phyloP scores from a whole-genome alignment of 2,329 filamentous ascomycete species.

The Botrytis byssoidea region DNA sequence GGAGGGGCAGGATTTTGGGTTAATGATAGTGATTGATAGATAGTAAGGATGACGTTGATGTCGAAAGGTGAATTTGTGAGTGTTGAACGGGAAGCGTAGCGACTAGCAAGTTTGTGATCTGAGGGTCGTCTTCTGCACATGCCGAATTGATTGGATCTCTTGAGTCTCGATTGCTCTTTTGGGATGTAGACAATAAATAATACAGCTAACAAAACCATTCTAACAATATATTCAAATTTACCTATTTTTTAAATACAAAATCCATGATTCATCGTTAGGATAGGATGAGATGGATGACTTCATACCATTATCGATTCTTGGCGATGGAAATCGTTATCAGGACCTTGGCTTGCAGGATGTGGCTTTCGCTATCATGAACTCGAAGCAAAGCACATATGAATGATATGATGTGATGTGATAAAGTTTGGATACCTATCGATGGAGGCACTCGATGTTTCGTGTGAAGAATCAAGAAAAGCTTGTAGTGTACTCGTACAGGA shows the following conservation, averaged over 20 bases:
- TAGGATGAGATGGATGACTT: neutral
- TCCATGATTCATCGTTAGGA: neutral
- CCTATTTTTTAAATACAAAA: neutral
- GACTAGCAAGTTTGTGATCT: neutral
- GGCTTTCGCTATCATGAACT: neutral
- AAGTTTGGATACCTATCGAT: too few relatives aligned
- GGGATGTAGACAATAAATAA: neutral
- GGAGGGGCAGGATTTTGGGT: neutral
- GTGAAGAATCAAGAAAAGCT: neutral
- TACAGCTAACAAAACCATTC: neutral
- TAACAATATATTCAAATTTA: neutral
- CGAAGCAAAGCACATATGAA: neutral
- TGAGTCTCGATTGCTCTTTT: neutral
- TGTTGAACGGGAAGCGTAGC: neutral
- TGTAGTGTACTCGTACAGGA: neutral
- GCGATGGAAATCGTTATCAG: neutral
- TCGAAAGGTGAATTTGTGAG: neutral
- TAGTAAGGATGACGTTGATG: conserved; percentile 4
- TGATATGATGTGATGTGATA: too few relatives aligned
- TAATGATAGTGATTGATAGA: neutral
- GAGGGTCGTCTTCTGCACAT: neutral
- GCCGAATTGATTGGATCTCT: neutral
- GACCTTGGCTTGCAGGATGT: conserved; percentile 9
- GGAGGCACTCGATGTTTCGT: neutral
- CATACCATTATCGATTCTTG: neutral